Conservation (phyloP, 495 filamentous ascomycete genomes). For the Halenospora varia region DNA sequence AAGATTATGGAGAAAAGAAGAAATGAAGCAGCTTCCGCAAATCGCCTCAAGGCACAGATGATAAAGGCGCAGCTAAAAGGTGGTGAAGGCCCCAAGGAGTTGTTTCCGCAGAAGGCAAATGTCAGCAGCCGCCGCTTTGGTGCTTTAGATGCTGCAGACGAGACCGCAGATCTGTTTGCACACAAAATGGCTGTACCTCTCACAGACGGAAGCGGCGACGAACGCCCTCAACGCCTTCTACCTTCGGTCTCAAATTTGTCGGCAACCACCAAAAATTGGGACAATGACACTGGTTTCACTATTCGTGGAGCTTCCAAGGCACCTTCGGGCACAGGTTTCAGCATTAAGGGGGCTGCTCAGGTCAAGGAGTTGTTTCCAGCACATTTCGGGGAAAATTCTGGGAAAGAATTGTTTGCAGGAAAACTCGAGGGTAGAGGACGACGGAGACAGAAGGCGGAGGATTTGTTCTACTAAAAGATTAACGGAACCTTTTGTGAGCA, state of each 20-base stretch:
- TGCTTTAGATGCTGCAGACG: slow-evolving; percentile 61
- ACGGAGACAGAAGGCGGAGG: slow-evolving; percentile 48
- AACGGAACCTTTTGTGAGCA: not conserved
- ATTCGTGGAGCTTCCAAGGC: slow-evolving; percentile 59
- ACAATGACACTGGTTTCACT: slow-evolving; percentile 38
- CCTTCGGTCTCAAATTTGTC: slow-evolving; percentile 31
- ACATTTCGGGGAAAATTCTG: slow-evolving; percentile 57
- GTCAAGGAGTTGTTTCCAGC: slow-evolving; percentile 70
- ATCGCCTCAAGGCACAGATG: slow-evolving; percentile 40
- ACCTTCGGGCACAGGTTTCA: slow-evolving; percentile 46
- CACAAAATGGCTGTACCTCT: slow-evolving; percentile 49
- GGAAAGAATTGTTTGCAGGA: slow-evolving; percentile 67
- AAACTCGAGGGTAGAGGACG: slow-evolving; percentile 41
- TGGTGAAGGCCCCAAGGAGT: slow-evolving; percentile 46
- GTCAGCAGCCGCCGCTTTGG: slow-evolving; percentile 58
- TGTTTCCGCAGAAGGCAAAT: slow-evolving; percentile 59
- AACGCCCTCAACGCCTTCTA: slow-evolving; percentile 3
- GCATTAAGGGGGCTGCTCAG: slow-evolving; percentile 59
- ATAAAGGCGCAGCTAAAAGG: slow-evolving; percentile 29
- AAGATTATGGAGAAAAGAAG: slow-evolving; percentile 17
- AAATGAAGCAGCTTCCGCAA: slow-evolving; percentile 32
- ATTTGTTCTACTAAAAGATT: slow-evolving; percentile 43
- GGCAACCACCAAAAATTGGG: slow-evolving; percentile 27
- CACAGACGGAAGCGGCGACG: slow-evolving; percentile 40
- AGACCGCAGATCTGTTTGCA: slow-evolving; percentile 54